Base-by-base conservation (phyloP, 1,284 basidiomycete genomes). In the Microbotryum lychnidis-dioicae region DNA sequence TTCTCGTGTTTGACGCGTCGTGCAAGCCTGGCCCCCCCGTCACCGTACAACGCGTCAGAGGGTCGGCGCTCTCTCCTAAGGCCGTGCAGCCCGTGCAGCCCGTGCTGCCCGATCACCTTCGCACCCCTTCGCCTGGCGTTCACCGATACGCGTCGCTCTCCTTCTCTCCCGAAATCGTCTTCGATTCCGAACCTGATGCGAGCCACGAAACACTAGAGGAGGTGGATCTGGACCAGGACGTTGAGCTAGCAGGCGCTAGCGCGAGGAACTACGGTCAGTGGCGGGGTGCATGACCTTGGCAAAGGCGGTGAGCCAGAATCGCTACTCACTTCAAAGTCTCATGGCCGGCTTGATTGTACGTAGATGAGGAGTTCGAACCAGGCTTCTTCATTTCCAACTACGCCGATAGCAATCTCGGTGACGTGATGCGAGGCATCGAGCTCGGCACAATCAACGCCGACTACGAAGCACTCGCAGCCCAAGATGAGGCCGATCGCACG, bases 361-460 rank as follows among this genome's bases (percentile, higher is more conserved):
- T 52, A 64, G 63, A 64, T 46, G 63, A 64, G 23, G 60, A 60
- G 3, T 64, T 61, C 47, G 23, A 52, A 6, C 62, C 62, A 50
- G 63, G 61, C 27, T 29, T 44, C 18, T n/a, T 31, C 23, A 37
- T 56, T 27, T 60, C 56, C 6, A 50, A 64, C 54, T 64, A 42
- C 37, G 37, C 14, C 37, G 37, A 14, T 16, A 42, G 37, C 37
- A 42, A 42, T 42, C 37, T 42, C 37, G 37, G 37, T 42, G 37
- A 42, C 6, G 37, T 42, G 37, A 42, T 42, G 37, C 37, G 37
- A 42, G 37, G 37, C 37, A 42, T 42, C 14, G 37, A 42, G 37
- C 37, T 42, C 37, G 37, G 37, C 12, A 18, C 16, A 18, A 42
- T 42, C 37, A 42, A 42, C 16, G 37, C 37, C 37, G 37, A 42